These are phyloP conservation scores for Alternaria dauci DNA, from an alignment of 2,329 filamentous ascomycete genomes.

Conservation along the genomic window DNA sequence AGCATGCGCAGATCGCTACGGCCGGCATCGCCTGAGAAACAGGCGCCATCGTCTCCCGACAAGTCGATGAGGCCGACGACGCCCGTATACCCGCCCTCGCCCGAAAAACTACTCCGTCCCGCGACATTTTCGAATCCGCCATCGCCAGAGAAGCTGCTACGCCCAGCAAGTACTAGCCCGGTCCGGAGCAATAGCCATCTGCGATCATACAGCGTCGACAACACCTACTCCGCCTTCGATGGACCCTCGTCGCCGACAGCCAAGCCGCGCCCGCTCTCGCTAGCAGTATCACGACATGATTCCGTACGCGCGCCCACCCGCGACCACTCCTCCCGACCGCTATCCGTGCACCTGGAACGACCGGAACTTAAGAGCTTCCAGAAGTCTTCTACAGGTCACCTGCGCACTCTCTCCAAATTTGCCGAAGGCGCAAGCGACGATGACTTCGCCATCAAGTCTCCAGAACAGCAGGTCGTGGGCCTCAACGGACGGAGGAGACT, in stretches of 20 bases:
- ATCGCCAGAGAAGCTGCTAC: conserved; percentile 36
- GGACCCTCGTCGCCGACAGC: conserved; percentile 52
- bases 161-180: conserved; percentile 22
- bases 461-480: conserved; percentile 86
- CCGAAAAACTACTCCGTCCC: conserved; percentile 37
- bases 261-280: conserved; percentile 56
- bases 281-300: conserved; percentile 51
- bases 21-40: conserved; percentile 49
- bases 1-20: conserved; percentile 79
- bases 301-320: conserved; percentile 49
- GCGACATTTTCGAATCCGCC: conserved; percentile 15
- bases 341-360: conserved; percentile 47
- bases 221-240: conserved; percentile 54
- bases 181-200: conserved; percentile 36
- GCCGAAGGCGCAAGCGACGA: conserved; percentile 78
- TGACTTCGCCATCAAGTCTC: conserved; percentile 80
- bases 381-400: conserved; percentile 87
- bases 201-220: conserved; percentile 55
- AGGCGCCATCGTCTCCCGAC: conserved; percentile 11
- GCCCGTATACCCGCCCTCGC: conserved; percentile 6
- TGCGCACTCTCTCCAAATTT: conserved; percentile 85
- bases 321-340: conserved; percentile 43
- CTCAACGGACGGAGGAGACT: conserved; percentile 83
- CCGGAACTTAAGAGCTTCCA: conserved; percentile 80
- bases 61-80: conserved; percentile 10